Evolutionary conservation across 768 basidiomycete genomes (phyloP).

Genomic region (Lentinula guzmanii): DNA sequence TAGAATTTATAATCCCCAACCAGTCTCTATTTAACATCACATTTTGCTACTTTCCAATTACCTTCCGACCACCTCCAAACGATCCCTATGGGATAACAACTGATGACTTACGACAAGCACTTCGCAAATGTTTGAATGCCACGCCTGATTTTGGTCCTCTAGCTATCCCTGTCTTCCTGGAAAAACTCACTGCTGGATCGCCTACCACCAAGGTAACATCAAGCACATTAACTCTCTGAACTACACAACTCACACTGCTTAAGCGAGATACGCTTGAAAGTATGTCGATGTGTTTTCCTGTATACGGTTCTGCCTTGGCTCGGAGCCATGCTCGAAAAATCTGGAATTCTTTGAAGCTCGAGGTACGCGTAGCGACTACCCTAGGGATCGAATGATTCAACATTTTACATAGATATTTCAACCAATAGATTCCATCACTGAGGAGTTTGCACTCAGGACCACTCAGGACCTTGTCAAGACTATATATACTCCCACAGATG

Average conservation of each 20-base stretch:
- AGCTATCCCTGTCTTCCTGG: conserved; percentile 84
- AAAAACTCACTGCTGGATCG: conserved; percentile 83
- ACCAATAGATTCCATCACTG: conserved; percentile 74
- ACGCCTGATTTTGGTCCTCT: conserved; percentile 78
- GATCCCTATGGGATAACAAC: conserved; percentile 91
- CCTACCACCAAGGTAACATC: conserved; percentile 70
- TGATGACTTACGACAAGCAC: conserved; percentile 71
- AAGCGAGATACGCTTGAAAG: conserved; percentile 85
- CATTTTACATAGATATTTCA: conserved; percentile 71
- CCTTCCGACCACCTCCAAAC: conserved; percentile 88
- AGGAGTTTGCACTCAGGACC: conserved; percentile 66
- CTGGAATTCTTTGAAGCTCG: conserved; percentile 90
- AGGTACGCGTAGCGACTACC: conserved; percentile 41
- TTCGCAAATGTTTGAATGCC: conserved; percentile 69
- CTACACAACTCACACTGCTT: neutral
- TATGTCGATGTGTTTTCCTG: conserved; percentile 70
- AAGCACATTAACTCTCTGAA: neutral
- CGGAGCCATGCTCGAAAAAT: conserved; percentile 63
- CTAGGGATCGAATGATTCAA: neutral
- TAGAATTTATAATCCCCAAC: neutral
- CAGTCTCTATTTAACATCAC: conserved; percentile 91
- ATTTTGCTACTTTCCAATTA: conserved; percentile 98
- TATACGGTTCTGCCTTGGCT: conserved; percentile 67
- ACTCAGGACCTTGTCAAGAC: conserved; percentile 69
- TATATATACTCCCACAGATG: conserved; percentile 47